phyloP scores from a whole-genome alignment of 2,329 filamentous ascomycete species.

The Gremmenia infestans region DNA sequence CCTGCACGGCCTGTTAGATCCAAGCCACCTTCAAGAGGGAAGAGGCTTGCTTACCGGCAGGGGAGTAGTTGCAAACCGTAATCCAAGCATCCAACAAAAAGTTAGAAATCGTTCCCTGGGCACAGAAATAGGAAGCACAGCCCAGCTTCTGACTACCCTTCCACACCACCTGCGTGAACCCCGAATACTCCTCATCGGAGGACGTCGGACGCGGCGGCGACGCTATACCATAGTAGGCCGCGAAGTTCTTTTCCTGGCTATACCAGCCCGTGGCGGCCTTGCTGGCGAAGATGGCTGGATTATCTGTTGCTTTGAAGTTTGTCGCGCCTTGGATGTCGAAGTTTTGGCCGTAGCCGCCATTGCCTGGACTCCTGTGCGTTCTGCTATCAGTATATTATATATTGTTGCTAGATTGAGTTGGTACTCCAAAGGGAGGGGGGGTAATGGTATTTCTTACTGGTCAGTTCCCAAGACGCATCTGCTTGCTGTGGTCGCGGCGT shows the following conservation, averaged over 20 bases:
- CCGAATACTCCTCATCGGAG: conserved; percentile 59
- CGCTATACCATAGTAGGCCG: conserved; percentile 52
- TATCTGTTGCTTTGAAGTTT: conserved; percentile 40
- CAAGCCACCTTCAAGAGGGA: background rate
- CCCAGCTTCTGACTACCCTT: conserved; percentile 54
- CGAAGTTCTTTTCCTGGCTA: conserved; percentile 60
- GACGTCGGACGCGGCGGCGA: conserved; percentile 41
- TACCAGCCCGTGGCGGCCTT: conserved; percentile 80
- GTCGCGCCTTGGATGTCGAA: conserved; percentile 60
- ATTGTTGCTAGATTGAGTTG: background rate
- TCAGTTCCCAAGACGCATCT: conserved; percentile 70
- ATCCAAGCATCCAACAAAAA: conserved; percentile 46
- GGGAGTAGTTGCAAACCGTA: conserved; percentile 85
- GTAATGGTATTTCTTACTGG: conserved; percentile 48
- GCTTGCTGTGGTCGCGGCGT: conserved; percentile 57
- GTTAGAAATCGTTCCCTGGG: conserved; percentile 37
- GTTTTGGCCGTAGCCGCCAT: conserved; percentile 80
- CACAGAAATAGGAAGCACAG: conserved; percentile 54
- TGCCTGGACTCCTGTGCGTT: conserved; percentile 44
- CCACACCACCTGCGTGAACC: conserved; percentile 73
- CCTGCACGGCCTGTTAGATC: background rate
- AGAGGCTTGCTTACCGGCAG: background rate
- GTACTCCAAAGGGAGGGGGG: conserved; percentile 5
- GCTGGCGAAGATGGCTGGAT: conserved; percentile 47
- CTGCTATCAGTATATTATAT: background rate